Percentiles rank a stretch among this genome's conserved stretches.
phyloP scores from a whole-genome alignment of 75 land plant genomes.

The Picea glauca region DNA sequence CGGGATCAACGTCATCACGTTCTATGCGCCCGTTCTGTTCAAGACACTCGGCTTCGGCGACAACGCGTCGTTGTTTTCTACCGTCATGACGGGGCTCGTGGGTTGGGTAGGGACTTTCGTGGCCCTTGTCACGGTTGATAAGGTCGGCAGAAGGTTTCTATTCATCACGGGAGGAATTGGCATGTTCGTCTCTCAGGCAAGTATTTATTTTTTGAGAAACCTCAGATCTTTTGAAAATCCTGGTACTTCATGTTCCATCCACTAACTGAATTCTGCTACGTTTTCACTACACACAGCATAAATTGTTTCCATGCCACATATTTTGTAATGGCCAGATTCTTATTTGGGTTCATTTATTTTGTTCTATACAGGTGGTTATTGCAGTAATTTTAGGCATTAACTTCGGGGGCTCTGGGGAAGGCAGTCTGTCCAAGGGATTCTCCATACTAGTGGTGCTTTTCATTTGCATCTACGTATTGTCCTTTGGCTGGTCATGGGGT shows the following conservation, averaged over 20 bases:
- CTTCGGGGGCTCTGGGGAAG: slow-evolving; percentile 12
- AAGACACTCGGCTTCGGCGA: slow-evolving; percentile 44
- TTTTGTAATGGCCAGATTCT: too few species aligned
- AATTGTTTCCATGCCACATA: background rate
- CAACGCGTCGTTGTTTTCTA: slow-evolving; percentile 41
- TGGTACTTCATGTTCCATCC: too few species aligned
- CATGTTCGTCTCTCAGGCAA: slow-evolving; percentile 33
- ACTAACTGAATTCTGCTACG: background rate
- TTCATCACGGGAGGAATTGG: slow-evolving; percentile 29
- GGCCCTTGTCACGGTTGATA: slow-evolving; percentile 26
- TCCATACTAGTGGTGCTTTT: slow-evolving; percentile 26
- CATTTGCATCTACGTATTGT: slow-evolving; percentile 33
- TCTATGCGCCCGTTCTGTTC: slow-evolving; percentile 62
- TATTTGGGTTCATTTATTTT: too few species aligned
- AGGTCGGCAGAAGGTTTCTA: slow-evolving; percentile 19
- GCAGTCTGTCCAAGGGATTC: slow-evolving; percentile 5
- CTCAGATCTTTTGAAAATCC: background rate
- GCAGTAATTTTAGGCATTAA: slow-evolving; percentile 17
- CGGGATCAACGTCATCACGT: slow-evolving; percentile 60
- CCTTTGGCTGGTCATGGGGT: slow-evolving; percentile 64
- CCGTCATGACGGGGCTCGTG: slow-evolving; percentile 51
- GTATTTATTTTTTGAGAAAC: background rate
- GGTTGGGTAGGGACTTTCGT: slow-evolving; percentile 21
- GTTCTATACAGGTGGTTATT: background rate
- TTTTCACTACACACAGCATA: too few species aligned